A percentile compares a stretch with the other conserved stretches of the same genome.
Evolutionary conservation across 352 stramenopile genomes (phyloP).

Genomic region (Detonula confervacea): DNA sequence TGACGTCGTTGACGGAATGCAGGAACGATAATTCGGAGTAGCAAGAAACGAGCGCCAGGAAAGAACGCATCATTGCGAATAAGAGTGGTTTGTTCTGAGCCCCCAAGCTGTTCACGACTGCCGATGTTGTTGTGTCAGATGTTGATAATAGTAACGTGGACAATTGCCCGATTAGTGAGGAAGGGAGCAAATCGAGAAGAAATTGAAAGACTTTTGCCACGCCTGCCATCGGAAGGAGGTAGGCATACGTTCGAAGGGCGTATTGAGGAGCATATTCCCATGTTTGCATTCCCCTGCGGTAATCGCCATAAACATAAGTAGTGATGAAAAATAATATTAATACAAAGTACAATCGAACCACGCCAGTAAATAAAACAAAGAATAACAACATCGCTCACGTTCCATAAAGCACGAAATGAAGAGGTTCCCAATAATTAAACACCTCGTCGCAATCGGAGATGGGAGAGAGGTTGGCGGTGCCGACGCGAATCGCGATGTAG

Average conservation of each 20-base stretch:
- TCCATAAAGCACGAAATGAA: constrained; percentile 96
- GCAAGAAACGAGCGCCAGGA: constrained; percentile 86
- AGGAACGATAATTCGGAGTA: constrained; percentile 90
- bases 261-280: constrained; percentile 91
- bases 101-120: background rate
- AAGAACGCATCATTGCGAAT: constrained; percentile 90
- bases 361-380: constrained; percentile 1
- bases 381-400: constrained; percentile 29
- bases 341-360: too few species aligned
- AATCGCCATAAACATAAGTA: too few species aligned
- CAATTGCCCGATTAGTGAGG: constrained; percentile 13
- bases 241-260: constrained; percentile 95
- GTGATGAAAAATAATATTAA: too few species aligned
- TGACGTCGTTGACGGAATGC: constrained; percentile 66
- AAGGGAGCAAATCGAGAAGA: constrained; percentile 24
- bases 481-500: constrained; percentile 63
- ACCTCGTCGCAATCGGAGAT: constrained; percentile 98
- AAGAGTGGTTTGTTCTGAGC: constrained; percentile 85
- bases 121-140: constrained; percentile 27
- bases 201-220: constrained; percentile 59
- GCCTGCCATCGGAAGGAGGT: constrained; percentile 85
- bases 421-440: constrained; percentile 99
- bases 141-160: constrained; percentile 20
- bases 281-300: constrained; percentile 82
- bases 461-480: constrained; percentile 70